Percentiles rank a stretch among this genome's conserved stretches.
Conservation (phyloP, 2,329 filamentous ascomycete genomes). For the Xylaria sp. region DNA sequence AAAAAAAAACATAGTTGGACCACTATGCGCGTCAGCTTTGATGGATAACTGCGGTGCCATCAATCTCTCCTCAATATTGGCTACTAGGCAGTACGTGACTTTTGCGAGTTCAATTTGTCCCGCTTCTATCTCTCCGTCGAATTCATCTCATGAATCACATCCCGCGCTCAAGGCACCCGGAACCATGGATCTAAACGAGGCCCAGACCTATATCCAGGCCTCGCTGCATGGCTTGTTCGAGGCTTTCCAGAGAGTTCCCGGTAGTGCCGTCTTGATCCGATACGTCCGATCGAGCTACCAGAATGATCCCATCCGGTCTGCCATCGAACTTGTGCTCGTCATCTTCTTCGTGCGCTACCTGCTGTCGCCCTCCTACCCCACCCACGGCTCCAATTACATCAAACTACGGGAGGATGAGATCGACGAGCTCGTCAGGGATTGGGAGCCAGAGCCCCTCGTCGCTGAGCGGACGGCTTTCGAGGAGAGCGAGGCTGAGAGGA, state of each 20-base stretch:
- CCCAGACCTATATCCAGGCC: slow-evolving; percentile 63
- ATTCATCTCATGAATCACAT: slow-evolving; percentile 15
- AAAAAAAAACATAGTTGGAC: not conserved
- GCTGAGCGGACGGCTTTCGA: slow-evolving; percentile 78
- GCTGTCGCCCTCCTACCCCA: slow-evolving; percentile 90
- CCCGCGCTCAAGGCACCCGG: slow-evolving; percentile 6
- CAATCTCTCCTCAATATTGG: not conserved
- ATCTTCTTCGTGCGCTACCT: slow-evolving; percentile 96
- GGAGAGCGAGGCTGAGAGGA: slow-evolving; percentile 82
- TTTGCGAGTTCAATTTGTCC: not conserved
- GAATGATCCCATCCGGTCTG: slow-evolving; percentile 92
- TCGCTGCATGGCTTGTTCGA: slow-evolving; percentile 65
- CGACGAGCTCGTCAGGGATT: slow-evolving; percentile 95
- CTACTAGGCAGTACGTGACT: not conserved
- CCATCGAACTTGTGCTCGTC: slow-evolving; percentile 91
- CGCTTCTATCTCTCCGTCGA: not conserved
- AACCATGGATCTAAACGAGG: slow-evolving; percentile 71
- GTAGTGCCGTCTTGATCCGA: slow-evolving; percentile 90
- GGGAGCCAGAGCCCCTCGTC: slow-evolving; percentile 93
- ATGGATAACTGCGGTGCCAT: not conserved
- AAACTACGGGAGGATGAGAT: slow-evolving; percentile 95
- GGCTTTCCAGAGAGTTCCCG: slow-evolving; percentile 89
- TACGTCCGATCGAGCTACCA: slow-evolving; percentile 99
- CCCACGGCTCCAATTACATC: slow-evolving; percentile 88
- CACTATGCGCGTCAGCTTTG: not conserved